Conservation (phyloP, 2,329 filamentous ascomycete genomes). For the Fusarium incarnatum region DNA sequence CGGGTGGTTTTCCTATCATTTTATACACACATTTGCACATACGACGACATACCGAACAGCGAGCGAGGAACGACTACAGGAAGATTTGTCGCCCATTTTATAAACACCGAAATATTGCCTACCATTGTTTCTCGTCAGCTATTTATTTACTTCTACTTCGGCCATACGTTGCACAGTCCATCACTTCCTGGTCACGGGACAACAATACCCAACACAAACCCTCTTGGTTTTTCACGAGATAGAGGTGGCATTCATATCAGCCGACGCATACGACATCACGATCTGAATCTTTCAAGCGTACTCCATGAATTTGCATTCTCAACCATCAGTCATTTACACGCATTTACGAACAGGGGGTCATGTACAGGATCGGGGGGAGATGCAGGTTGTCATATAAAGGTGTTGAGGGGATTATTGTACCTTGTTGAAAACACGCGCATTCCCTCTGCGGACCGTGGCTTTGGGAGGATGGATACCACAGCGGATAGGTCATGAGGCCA, state of each 20-base stretch:
- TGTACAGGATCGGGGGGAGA: neutral
- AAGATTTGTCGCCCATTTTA: conserved; percentile 11
- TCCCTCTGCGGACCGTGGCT: conserved; percentile 14
- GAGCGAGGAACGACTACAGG: conserved; percentile 23
- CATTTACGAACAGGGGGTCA: conserved; percentile 37
- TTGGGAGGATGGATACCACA: conserved; percentile 25
- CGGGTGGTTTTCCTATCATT: conserved; percentile 40
- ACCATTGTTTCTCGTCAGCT: conserved; percentile 18
- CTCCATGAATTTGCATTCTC: conserved; percentile 40
- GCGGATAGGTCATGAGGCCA: conserved; percentile 28
- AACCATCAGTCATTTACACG: conserved; percentile 41
- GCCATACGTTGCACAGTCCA: conserved; percentile 33
- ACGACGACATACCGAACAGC: conserved; percentile 28
- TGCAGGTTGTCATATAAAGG: conserved; percentile 3
- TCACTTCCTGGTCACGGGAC: conserved; percentile 11
- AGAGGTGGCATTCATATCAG: conserved; percentile 24
- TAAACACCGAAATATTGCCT: conserved; percentile 30
- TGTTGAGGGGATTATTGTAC: conserved; percentile 26
- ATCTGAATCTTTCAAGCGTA: conserved; percentile 41
- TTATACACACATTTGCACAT: conserved; percentile 15
- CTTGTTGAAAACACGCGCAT: conserved; percentile 26
- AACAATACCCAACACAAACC: conserved; percentile 25
- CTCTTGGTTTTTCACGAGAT: conserved; percentile 30
- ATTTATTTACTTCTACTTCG: conserved; percentile 35
- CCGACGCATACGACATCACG: conserved; percentile 42